Evolutionary conservation across 2,329 filamentous ascomycete genomes (phyloP).

Genomic region (Colletotrichum liriopes): DNA sequence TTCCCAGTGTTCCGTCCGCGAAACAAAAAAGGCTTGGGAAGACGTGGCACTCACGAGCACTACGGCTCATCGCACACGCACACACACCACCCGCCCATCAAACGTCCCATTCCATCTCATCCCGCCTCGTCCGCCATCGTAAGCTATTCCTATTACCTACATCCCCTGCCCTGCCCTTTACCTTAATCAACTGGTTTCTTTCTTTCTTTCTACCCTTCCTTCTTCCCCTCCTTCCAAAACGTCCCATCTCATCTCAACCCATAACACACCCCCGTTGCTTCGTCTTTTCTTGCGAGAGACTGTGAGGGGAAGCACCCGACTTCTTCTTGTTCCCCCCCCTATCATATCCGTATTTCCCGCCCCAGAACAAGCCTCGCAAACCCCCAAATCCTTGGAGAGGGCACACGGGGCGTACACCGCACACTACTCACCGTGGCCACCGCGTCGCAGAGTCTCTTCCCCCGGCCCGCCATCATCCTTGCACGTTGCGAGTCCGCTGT

Average conservation of each 20-base stretch:
- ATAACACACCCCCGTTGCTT: conserved; percentile 32
- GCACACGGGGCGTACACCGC: conserved; percentile 18
- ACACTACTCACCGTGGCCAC: conserved; percentile 22
- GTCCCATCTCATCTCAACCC: conserved; percentile 28
- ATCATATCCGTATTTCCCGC: neutral
- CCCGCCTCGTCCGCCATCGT: conserved; percentile 36
- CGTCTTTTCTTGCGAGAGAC: conserved; percentile 33
- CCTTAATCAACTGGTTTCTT: conserved; percentile 10
- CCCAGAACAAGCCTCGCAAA: neutral
- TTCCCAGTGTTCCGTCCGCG: neutral
- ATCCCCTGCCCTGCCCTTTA: conserved; percentile 18
- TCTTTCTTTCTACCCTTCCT: conserved; percentile 15
- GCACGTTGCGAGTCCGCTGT: conserved; percentile 24
- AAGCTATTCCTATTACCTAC: conserved; percentile 33
- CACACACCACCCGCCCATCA: conserved; percentile 2
- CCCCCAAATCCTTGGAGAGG: conserved; percentile 7
- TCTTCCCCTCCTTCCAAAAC: conserved; percentile 2
- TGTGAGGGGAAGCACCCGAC: conserved; percentile 11
- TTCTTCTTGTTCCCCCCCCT: neutral
- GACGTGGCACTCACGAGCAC: neutral
- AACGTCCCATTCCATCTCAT: conserved; percentile 29
- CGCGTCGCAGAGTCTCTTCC: conserved; percentile 34
- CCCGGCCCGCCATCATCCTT: conserved; percentile 38
- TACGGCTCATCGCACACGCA: neutral
- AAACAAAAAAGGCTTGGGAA: neutral